These are phyloP conservation scores for Kodamaea lidongshanica DNA, from an alignment of 805 yeast genomes.

Conservation along the genomic window DNA sequence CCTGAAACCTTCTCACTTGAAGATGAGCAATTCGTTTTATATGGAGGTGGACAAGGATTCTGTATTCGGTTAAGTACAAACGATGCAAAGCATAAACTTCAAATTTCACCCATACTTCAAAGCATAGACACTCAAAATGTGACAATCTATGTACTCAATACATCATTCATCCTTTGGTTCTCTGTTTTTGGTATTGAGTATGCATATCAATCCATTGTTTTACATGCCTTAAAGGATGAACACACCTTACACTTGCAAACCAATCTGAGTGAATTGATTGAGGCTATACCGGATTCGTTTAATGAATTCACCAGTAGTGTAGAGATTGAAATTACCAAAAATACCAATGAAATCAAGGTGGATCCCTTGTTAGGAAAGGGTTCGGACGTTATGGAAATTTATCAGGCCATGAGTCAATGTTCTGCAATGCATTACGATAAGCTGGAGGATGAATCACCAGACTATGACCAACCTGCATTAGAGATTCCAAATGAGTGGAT, in stretches of 20 bases:
- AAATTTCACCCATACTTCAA: slow-evolving; percentile 9
- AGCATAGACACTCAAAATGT: slow-evolving; percentile 11
- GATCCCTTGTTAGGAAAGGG: slow-evolving; percentile 11
- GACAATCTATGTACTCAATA: slow-evolving; percentile 30
- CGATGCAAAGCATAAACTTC: slow-evolving; percentile 11
- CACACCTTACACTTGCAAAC: slow-evolving; percentile 29
- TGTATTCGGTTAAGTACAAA: slow-evolving; percentile 11
- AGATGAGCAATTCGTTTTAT: slow-evolving; percentile 36
- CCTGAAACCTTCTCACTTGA: slow-evolving; percentile 34
- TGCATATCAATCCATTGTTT: slow-evolving; percentile 28
- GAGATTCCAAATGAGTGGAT: slow-evolving; percentile 24
- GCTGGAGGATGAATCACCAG: slow-evolving; percentile 12
- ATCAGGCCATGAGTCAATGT: slow-evolving; percentile 32
- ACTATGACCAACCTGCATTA: slow-evolving; percentile 11
- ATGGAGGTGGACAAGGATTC: slow-evolving; percentile 29
- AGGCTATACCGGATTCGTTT: slow-evolving; percentile 7
- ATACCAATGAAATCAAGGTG: slow-evolving; percentile 1
- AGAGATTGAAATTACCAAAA: slow-evolving; percentile 12
- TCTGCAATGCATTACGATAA: slow-evolving; percentile 34
- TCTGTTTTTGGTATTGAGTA: slow-evolving; percentile 24
- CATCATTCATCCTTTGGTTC: slow-evolving; percentile 29
- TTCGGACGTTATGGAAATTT: slow-evolving; percentile 14
- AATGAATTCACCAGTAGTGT: slow-evolving; percentile 18
- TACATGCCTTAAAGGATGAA: slow-evolving; percentile 27
- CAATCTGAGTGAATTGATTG: slow-evolving; percentile 16